Evolutionary conservation across 805 yeast species (phyloP).

Genomic region (Aciculoconidium aculeatum): DNA sequence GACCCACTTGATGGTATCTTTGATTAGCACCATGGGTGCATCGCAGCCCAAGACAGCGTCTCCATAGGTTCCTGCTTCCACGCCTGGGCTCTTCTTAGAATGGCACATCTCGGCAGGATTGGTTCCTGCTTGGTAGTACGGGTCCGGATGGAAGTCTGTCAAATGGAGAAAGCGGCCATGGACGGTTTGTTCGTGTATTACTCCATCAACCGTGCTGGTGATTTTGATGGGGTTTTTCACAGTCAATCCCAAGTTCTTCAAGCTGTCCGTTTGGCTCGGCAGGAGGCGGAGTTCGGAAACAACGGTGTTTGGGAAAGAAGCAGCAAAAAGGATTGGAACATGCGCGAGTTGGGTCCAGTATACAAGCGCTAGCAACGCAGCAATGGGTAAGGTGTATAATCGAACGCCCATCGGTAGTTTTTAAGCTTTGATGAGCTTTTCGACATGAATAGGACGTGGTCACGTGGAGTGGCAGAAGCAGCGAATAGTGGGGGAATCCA

Average conservation of each 20-base stretch:
- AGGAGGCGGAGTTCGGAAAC: too few species aligned
- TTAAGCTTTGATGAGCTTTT: too few species aligned
- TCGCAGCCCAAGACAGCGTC: slow-evolving; percentile 77
- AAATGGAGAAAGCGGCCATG: slow-evolving; percentile 82
- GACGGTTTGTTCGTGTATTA: slow-evolving; percentile 20
- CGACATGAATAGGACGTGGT: too few species aligned
- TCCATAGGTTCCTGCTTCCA: slow-evolving; percentile 60
- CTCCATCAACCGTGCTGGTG: slow-evolving; percentile 16
- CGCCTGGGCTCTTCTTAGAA: slow-evolving; percentile 34
- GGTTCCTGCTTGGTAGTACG: slow-evolving; percentile 50
- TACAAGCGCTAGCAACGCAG: too few species aligned
- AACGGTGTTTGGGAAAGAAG: too few species aligned
- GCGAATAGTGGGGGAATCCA: too few species aligned
- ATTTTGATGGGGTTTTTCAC: slow-evolving; percentile 25
- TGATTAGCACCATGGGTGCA: slow-evolving; percentile 56
- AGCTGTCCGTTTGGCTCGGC: slow-evolving; percentile 4
- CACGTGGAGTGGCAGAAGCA: too few species aligned
- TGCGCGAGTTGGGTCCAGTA: too few species aligned
- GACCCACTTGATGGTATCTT: slow-evolving; percentile 64
- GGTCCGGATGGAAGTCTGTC: slow-evolving; percentile 86
- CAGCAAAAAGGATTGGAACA: too few species aligned
- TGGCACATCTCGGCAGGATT: slow-evolving; percentile 52
- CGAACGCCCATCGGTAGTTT: too few species aligned
- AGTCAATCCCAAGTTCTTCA: slow-evolving; percentile 25
- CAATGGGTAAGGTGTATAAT: too few species aligned